Conservation (phyloP, 257 asterid genomes). For the Solanum piurae region DNA sequence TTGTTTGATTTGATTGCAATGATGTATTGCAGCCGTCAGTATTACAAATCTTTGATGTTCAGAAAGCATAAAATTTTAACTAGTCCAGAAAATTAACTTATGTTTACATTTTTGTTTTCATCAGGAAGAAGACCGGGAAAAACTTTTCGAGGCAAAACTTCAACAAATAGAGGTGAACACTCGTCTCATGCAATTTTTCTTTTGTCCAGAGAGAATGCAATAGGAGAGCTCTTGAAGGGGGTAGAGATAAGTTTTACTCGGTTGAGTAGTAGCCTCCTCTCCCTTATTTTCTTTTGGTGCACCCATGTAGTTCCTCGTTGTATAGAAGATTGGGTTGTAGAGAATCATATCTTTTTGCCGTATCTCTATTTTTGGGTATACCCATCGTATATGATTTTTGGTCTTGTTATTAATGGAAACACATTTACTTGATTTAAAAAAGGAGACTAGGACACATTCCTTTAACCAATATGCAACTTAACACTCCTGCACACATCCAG, state of each 20-base stretch:
- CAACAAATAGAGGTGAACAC: conserved; percentile 85
- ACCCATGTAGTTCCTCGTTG: background rate
- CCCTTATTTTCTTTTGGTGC: background rate
- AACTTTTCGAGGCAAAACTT: conserved; percentile 90
- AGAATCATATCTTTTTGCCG: background rate
- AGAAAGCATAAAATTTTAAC: background rate
- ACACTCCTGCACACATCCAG: background rate
- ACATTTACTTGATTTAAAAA: background rate
- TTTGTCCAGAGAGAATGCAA: background rate
- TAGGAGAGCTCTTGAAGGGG: background rate
- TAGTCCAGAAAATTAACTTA: background rate
- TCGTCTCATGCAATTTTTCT: background rate
- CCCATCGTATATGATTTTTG: background rate
- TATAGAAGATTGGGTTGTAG: background rate
- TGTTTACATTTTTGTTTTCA: conserved; percentile 12
- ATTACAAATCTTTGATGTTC: background rate
- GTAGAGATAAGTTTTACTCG: background rate
- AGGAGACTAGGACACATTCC: background rate
- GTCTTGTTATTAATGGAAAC: background rate
- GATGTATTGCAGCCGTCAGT: background rate
- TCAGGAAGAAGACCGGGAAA: conserved; percentile 81
- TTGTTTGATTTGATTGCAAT: background rate
- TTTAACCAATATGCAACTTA: background rate
- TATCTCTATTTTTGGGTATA: background rate
- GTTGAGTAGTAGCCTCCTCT: background rate